Base-by-base conservation (phyloP, 2,329 filamentous ascomycete species). In the Blastomyces emzantsi region DNA sequence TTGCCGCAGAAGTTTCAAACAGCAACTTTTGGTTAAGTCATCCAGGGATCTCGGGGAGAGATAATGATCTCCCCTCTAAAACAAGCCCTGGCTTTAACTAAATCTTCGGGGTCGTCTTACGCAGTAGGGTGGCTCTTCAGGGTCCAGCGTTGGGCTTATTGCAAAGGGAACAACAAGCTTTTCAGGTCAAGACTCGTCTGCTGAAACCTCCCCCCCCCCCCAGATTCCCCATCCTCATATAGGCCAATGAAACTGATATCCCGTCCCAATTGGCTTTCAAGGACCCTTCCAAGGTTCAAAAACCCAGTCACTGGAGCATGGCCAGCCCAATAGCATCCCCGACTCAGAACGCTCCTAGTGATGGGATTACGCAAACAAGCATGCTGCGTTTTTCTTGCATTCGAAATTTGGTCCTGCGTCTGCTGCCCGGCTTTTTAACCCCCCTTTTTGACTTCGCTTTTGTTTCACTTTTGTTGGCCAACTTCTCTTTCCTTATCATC, bases 401-500 rank as follows among this genome's bases (percentile, higher is more conserved):
- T 43, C 41, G 1, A 19, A 19, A 15, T n/a, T 17, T 5, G 6
- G 43, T 47, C 43, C 19, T n/a, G 7, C 7, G 43, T 47, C 6
- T 47, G 19, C 19, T 47, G 45, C 22, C n/a, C 45, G 13, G 47
- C 22, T 28, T 51, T 47, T 52, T 28, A 22, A 28, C 49, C 17
- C 9, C 17, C 13, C 1, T 43, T n/a, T n/a, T n/a, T 19, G 41
- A 43, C 13, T 43, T 49, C 58, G 17, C 15, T 19, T 47, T 17
- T 28, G 49, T 51, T 51, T 54, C 60, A 52, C 28, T 25, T 62
- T 17, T 22, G 30, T n/a, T 57, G 54, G 9, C 52, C 52, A 57
- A 39, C 54, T 22, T 51, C 13, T 22, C 6, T 47, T 36, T n/a
- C 6, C 33, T 30, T 4, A 30, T 30, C 28, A 30, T 30, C 28